Base-by-base conservation (phyloP, 2,329 filamentous ascomycete species). In the Aspergillus jensenii region DNA sequence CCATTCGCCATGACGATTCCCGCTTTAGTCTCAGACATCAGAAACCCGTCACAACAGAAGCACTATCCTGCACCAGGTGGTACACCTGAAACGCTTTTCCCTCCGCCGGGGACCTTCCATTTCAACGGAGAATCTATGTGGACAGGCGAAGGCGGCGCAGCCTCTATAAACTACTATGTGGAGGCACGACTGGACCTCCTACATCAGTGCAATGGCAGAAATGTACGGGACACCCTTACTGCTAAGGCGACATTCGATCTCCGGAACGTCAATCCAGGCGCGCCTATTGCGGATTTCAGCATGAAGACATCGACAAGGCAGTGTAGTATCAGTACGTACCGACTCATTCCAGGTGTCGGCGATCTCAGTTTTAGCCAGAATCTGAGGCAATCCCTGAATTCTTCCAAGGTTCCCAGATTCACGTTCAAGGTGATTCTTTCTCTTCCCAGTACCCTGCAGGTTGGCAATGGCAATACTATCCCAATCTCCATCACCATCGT, bases 1-100 rank as follows among this genome's bases (percentile, higher is more conserved):
- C 54, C 40, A 6, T 56, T 56, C 31, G 54, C 47, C 7, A 37
- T 56, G 21, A 43, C 35, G 11, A 51, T 51, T 21, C 54, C 54
- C 2, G 11, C 47, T 5, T 15, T 40, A 3, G 46, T 56, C 3
- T 6, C 15, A n/a, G 54, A 56, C n/a, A 39, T 46, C 7, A 41
- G 47, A 11, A 23, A 17, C 15, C n/a, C 23, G 3, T 19, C 19
- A 9, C 27, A 44, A n/a, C 23, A 25, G 17, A 45, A 52, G 9
- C n/a, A 25, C n/a, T 45, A 19, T 40, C 6, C n/a, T 39, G 12
- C 23, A 21, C 54, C 25, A 2, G 40, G 19, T 4, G 54, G 47
- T n/a, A 15, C 35, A 2, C n/a, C 21, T 23, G 41, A 41, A 7
- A 14, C 31, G 14, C 6, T 1, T 7, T 56, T 51, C n/a, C 39